These are phyloP conservation scores for Chaetomidium leptoderma DNA, from an alignment of 495 filamentous ascomycete genomes.

Conservation along the genomic window DNA sequence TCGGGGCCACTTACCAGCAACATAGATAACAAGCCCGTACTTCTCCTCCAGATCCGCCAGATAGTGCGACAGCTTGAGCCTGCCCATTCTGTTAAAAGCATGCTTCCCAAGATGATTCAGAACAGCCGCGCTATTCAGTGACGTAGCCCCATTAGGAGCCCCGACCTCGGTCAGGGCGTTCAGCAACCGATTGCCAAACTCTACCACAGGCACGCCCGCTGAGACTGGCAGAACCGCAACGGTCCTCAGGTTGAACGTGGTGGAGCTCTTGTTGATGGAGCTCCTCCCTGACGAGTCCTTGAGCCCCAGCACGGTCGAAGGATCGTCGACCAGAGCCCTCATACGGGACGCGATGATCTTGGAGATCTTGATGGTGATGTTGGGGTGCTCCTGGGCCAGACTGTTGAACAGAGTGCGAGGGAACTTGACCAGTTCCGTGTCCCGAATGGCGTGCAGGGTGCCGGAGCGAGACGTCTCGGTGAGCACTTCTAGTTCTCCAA, in stretches of 20 bases:
- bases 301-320: constrained; percentile 39
- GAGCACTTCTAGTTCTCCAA: constrained; percentile 94
- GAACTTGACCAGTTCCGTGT: constrained; percentile 93
- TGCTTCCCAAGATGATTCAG: constrained; percentile 90
- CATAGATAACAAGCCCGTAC: constrained; percentile 91
- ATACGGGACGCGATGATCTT: constrained; percentile 97
- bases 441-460: constrained; percentile 91
- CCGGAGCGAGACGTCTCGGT: constrained; percentile 86
- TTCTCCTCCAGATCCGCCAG: constrained; percentile 96
- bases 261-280: constrained; percentile 64
- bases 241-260: constrained; percentile 86
- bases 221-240: constrained; percentile 90
- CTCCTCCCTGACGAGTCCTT: constrained; percentile 52
- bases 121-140: constrained; percentile 88
- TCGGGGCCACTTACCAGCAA: constrained; percentile 62
- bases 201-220: constrained; percentile 85
- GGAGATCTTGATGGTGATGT: constrained; percentile 97
- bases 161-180: constrained; percentile 86
- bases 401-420: constrained; percentile 96
- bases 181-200: constrained; percentile 87
- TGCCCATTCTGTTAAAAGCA: constrained; percentile 96
- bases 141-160: constrained; percentile 81
- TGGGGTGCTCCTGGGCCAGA: constrained; percentile 91
- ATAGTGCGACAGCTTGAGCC: constrained; percentile 92
- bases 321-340: constrained; percentile 80